These are phyloP conservation scores for Ogataea allantospora DNA, from an alignment of 805 yeast genomes.

Conservation along the genomic window DNA sequence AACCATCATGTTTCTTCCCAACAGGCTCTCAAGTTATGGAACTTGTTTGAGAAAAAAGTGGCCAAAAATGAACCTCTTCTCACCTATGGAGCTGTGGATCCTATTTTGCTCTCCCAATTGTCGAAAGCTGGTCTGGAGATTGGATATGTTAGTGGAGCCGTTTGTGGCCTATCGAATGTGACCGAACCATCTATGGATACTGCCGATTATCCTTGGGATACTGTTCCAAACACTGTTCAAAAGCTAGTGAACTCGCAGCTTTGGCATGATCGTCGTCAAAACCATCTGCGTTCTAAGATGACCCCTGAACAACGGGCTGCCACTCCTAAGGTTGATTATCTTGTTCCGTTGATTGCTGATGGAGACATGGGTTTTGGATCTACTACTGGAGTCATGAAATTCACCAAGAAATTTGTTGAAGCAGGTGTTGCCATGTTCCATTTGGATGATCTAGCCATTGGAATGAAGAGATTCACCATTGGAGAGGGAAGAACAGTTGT, in stretches of 20 bases:
- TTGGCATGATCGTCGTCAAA: constrained; percentile 49
- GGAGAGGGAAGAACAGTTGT: constrained; percentile 61
- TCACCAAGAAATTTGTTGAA: constrained; percentile 62
- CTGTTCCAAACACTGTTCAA: constrained; percentile 66
- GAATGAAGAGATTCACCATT: constrained; percentile 67
- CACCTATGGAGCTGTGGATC: constrained; percentile 61
- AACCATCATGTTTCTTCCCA: constrained; percentile 49
- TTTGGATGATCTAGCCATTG: constrained; percentile 61
- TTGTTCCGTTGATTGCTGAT: constrained; percentile 63
- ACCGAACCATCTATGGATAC: constrained; percentile 66
- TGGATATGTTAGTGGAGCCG: constrained; percentile 61
- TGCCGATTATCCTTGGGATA: constrained; percentile 68
- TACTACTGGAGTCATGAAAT: constrained; percentile 57
- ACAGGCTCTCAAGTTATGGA: constrained; percentile 47
- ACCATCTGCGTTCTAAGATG: constrained; percentile 17
- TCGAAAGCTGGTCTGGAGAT: constrained; percentile 49
- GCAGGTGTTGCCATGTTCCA: constrained; percentile 65
- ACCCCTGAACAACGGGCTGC: constrained; percentile 20
- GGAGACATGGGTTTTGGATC: constrained; percentile 71
- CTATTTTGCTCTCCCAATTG: constrained; percentile 60
- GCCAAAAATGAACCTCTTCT: constrained; percentile 48
- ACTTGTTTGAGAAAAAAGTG: constrained; percentile 41
- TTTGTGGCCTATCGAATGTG: constrained; percentile 55
- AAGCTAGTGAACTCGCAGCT: constrained; percentile 57
- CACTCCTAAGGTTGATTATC: constrained; percentile 42